Evolutionary conservation across 1,284 basidiomycete genomes (phyloP).

Genomic region (Phenoliferia sp.): DNA sequence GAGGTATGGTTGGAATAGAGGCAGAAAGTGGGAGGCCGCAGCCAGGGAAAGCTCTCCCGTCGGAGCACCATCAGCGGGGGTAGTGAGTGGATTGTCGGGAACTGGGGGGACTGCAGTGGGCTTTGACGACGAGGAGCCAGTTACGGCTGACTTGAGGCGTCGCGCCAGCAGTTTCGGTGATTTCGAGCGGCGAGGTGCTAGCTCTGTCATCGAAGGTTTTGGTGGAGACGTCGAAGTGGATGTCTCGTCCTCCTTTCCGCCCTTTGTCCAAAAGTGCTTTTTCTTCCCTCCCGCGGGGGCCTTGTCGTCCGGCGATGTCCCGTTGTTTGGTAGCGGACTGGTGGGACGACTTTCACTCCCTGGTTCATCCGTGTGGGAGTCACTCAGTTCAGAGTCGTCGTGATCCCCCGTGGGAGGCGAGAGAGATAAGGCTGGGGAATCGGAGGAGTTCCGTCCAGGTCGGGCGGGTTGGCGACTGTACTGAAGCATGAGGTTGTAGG

Average conservation of each 20-base stretch:
- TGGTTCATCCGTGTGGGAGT: conserved; percentile 2
- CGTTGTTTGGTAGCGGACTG: not conserved
- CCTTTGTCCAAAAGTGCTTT: conserved; percentile 19
- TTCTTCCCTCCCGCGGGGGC: conserved; percentile 6
- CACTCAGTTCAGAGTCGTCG: not conserved
- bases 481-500: conserved; percentile 32
- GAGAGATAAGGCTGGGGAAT: not conserved
- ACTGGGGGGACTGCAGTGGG: not conserved
- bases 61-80: not conserved
- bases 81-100: not conserved
- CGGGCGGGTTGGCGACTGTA: conserved; percentile 10
- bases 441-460: not conserved
- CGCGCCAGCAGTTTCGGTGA: not conserved
- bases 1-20: conserved; percentile 29
- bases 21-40: conserved; percentile 21
- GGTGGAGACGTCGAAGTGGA: too few relatives aligned
- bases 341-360: not conserved
- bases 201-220: not conserved
- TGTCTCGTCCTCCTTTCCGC: not conserved
- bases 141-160: conserved; percentile 1
- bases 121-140: not conserved
- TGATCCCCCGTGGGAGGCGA: not conserved
- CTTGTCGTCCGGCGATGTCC: not conserved
- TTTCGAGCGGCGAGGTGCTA: conserved; percentile 3
- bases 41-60: conserved; percentile 6